Base-by-base conservation (phyloP, 1,139 yeast species). In the Kluyveromyces sp. region DNA sequence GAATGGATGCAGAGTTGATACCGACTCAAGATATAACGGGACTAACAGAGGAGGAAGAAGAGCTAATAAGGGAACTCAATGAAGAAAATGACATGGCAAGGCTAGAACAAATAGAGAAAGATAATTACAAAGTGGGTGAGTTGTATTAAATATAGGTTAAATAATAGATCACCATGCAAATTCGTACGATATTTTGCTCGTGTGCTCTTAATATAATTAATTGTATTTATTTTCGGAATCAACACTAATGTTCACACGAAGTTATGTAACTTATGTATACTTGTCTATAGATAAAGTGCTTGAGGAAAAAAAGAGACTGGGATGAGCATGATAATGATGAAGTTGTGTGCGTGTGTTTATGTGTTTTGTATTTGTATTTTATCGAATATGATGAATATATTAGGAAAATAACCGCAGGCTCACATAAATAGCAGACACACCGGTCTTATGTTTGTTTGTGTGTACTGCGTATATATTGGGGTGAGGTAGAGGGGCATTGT, bases 1-100 rank as follows among this genome's bases (percentile, higher is more conserved):
- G 87, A 57, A 88, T 89, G 96, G 83, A 77, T 57, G 89, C 61
- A 7, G 67, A 84, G 53, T 77, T 85, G 4, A 96, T 96, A 2
- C 96, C 96, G 0, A 95, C 87, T 55, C 69, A 85, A 35, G 79
- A 83, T 48, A 86, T 64, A 7, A 86, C 51, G 66, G 84, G 56
- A 70, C 77, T 36, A 71, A 77, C 55, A 80, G 55, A 61, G 42
- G 67, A 64, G 28, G 66, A 63, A 44, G 67, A 72, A 40, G 82
- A 77, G 42, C 59, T 79, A 51, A 76, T 77, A 49, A 73, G 69
- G 43, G 88, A 81, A 53, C 50, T 66, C 37, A 75, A 74, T 46
- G 71, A 70, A 39, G 73, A 71, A 44, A 66, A 66, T 39, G 65
- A 69, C 3, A 30, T 38, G 4, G 46, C 52, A 49, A 61, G 77